Percentiles rank a stretch among this genome's conserved stretches.
These are phyloP conservation scores for Leishmania tarentolae DNA, from an alignment of 208 protist species.

Conservation along the genomic window DNA sequence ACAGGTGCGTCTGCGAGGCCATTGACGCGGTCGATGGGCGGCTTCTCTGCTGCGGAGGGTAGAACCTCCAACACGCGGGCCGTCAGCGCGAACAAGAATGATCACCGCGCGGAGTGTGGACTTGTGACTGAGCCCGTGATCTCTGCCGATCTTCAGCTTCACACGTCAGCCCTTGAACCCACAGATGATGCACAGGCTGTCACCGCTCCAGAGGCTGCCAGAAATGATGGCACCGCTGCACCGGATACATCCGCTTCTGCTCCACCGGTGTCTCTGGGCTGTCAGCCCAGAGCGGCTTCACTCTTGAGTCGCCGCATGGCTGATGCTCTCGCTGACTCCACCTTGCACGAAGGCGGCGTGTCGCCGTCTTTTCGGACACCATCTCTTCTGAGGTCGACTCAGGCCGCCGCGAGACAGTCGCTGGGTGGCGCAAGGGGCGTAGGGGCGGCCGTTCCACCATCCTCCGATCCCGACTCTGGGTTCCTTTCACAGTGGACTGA, in stretches of 20 bases:
- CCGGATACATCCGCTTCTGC: background rate
- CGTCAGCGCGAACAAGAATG: background rate
- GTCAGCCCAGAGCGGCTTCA: background rate
- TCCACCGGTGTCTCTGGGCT: background rate
- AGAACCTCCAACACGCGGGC: background rate
- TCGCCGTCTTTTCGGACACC: background rate
- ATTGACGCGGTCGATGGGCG: background rate
- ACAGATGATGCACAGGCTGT: background rate
- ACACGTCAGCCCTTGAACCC: background rate
- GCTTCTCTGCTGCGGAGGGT: background rate
- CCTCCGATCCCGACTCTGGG: background rate
- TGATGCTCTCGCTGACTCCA: background rate
- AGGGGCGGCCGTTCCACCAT: background rate
- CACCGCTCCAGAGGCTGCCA: background rate
- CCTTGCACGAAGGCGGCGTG: background rate
- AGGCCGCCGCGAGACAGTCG: background rate
- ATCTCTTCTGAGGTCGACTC: background rate
- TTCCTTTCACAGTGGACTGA: background rate
- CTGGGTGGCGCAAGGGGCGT: background rate
- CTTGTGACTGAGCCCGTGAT: background rate
- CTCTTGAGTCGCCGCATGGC: background rate
- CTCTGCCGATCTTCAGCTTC: background rate
- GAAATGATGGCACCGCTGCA: background rate
- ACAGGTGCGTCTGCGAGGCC: background rate
- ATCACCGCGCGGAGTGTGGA: background rate